Percentiles rank a stretch among this genome's conserved stretches.
phyloP scores from a whole-genome alignment of 352 stramenopile species.

The Phytopythium aichiense region DNA sequence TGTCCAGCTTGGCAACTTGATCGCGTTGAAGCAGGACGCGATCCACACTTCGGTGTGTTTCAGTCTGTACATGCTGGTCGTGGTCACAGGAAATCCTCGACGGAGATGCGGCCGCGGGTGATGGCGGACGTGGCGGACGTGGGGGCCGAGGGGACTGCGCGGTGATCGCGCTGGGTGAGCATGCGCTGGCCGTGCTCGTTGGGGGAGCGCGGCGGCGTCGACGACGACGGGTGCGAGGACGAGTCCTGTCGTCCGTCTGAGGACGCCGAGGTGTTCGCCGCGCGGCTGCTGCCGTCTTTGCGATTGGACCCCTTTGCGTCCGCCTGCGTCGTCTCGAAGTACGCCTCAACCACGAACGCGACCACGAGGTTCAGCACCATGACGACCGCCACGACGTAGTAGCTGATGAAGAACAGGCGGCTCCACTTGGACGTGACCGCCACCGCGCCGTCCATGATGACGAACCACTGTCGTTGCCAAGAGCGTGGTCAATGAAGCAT shows the following conservation, averaged over 20 bases:
- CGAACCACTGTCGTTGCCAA: constrained; percentile 37
- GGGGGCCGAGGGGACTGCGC: too few species aligned
- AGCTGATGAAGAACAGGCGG: constrained; percentile 68
- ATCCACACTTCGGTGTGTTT: too few species aligned
- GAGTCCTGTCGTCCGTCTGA: not conserved
- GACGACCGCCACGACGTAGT: constrained; percentile 66
- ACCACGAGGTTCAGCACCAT: constrained; percentile 74
- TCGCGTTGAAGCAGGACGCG: not conserved
- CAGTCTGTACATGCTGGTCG: too few species aligned
- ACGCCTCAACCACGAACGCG: constrained; percentile 60
- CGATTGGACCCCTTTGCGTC: not conserved
- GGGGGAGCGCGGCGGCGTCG: not conserved
- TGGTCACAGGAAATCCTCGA: not conserved
- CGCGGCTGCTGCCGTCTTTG: not conserved
- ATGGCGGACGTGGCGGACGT: not conserved
- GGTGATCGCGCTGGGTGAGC: not conserved
- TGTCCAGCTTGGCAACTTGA: too few species aligned
- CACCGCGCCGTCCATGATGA: constrained; percentile 61
- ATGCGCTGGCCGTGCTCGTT: not conserved
- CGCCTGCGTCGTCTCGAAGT: constrained; percentile 27
- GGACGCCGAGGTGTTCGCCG: not conserved
- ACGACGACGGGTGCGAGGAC: not conserved
- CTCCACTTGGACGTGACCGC: constrained; percentile 49
- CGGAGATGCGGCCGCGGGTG: not conserved
- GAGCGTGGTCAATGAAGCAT: not conserved